phyloP scores from a whole-genome alignment of 1,139 yeast species.

The Lodderomyces orthopsilosis region DNA sequence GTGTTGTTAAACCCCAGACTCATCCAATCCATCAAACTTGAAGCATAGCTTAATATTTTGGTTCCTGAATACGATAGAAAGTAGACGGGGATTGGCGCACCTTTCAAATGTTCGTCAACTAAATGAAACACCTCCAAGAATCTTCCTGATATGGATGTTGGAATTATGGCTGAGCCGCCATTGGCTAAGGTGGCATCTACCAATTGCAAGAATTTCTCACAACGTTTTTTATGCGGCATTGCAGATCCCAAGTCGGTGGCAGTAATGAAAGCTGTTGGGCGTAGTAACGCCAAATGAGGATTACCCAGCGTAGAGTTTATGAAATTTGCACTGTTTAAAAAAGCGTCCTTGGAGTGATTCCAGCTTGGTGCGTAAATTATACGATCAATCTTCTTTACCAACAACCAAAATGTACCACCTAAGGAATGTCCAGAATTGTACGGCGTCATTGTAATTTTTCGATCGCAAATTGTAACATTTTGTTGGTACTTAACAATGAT shows the following conservation, averaged over 20 bases:
- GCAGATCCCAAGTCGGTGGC: constrained; percentile 70
- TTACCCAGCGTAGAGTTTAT: constrained; percentile 44
- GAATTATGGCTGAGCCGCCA: constrained; percentile 76
- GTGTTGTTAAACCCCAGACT: constrained; percentile 72
- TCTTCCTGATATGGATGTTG: constrained; percentile 81
- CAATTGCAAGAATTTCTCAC: constrained; percentile 60
- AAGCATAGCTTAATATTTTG: constrained; percentile 75
- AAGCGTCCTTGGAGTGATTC: constrained; percentile 91
- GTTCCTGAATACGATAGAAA: constrained; percentile 78
- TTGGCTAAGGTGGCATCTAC: constrained; percentile 66
- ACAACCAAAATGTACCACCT: constrained; percentile 89
- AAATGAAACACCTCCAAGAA: constrained; percentile 75
- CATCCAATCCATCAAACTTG: constrained; percentile 95
- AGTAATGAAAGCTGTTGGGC: constrained; percentile 86
- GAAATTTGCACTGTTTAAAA: constrained; percentile 77
- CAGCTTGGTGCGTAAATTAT: constrained; percentile 87
- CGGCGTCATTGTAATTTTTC: constrained; percentile 63
- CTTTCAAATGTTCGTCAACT: constrained; percentile 58
- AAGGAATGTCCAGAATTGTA: constrained; percentile 89
- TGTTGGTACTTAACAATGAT: constrained; percentile 76
- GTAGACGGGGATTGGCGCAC: constrained; percentile 66
- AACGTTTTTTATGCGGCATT: constrained; percentile 61
- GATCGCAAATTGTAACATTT: constrained; percentile 57
- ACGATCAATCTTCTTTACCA: constrained; percentile 72
- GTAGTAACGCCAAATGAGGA: constrained; percentile 60